Evolutionary conservation across 192 early-diverging fungal genomes (phyloP).

Genomic region (Fimicolochytrium jonesii): DNA sequence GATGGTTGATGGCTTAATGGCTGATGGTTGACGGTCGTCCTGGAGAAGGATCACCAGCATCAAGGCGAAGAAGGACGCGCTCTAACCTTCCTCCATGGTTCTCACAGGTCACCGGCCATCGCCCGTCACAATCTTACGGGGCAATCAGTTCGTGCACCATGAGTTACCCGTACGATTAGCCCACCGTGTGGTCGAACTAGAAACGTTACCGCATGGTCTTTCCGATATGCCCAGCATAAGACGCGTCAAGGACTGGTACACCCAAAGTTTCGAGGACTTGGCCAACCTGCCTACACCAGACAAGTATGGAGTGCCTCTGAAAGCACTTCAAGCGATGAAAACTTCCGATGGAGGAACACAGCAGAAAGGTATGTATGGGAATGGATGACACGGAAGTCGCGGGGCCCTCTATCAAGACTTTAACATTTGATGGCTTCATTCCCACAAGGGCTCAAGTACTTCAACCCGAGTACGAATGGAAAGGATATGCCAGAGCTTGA

Average conservation of each 20-base stretch:
- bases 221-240: conserved; percentile 86
- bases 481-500: conserved; percentile 25
- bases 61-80: not conserved
- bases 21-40: no score
- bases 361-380: not conserved
- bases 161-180: conserved; percentile 93
- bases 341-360: not conserved
- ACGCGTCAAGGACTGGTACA: conserved; percentile 94
- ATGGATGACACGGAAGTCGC: no score
- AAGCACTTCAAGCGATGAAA: conserved; percentile 17
- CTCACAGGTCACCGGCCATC: conserved; percentile 39
- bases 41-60: no score
- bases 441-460: conserved; percentile 15
- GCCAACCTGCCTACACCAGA: conserved; percentile 52
- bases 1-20: no score
- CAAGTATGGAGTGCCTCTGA: conserved; percentile 40
- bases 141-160: conserved; percentile 49
- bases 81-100: not conserved
- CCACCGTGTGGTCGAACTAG: conserved; percentile 91
- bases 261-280: conserved; percentile 79
- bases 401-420: no score
- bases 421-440: no score
- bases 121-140: conserved; percentile 36
- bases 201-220: conserved; percentile 79
- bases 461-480: conserved; percentile 12